These are phyloP conservation scores for Paspalum notatum DNA, from an alignment of 176 grass and related monocot species.

Conservation along the genomic window DNA sequence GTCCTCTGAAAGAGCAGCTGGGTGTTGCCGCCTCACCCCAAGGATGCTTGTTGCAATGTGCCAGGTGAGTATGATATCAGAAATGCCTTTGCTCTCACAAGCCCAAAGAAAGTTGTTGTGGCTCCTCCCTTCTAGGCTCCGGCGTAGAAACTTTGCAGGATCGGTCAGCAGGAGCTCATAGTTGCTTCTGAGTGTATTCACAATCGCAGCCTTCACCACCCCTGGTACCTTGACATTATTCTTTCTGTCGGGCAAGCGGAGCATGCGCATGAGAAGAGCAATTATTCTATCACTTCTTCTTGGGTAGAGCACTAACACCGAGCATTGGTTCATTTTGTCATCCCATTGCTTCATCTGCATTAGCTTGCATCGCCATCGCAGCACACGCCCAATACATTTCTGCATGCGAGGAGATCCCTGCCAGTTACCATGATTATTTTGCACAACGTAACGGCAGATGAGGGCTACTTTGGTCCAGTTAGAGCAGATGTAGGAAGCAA, in stretches of 20 bases:
- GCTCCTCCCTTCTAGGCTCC: neutral
- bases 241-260: neutral
- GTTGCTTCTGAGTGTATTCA: neutral
- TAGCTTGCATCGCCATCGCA: neutral
- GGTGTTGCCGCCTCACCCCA: neutral
- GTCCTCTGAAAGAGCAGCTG: neutral
- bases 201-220: neutral
- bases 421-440: neutral
- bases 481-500: neutral
- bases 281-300: neutral
- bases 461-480: constrained; percentile 15
- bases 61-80: neutral
- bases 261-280: neutral
- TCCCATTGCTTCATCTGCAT: neutral
- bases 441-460: neutral
- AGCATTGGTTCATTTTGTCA: neutral
- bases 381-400: neutral
- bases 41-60: constrained; percentile 9
- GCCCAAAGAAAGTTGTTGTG: neutral
- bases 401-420: neutral
- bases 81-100: neutral
- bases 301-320: neutral
- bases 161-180: neutral
- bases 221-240: neutral
- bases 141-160: neutral